phyloP scores from a whole-genome alignment of 805 yeast species.

The Myxozyma udenii region DNA sequence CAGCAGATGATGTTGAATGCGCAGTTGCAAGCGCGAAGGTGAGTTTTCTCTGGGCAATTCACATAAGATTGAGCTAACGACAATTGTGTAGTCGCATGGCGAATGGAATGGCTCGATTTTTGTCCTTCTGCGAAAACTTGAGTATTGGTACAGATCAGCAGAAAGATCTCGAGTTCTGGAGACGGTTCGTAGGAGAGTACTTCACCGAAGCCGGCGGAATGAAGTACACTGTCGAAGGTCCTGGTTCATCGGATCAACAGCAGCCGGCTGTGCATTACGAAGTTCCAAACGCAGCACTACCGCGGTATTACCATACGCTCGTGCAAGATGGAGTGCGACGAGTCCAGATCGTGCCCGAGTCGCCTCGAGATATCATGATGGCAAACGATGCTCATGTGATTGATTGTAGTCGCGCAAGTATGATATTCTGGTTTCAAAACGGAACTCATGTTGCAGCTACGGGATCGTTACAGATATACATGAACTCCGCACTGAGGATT shows the following conservation, averaged over 20 bases:
- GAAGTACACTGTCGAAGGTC: slow-evolving; percentile 45
- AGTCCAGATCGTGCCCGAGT: slow-evolving; percentile 47
- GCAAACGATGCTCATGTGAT: slow-evolving; percentile 54
- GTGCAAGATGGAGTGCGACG: slow-evolving; percentile 52
- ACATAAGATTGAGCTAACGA: slow-evolving; percentile 31
- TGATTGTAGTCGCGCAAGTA: slow-evolving; percentile 51
- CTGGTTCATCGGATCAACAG: too few relatives aligned
- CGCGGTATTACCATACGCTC: slow-evolving; percentile 55
- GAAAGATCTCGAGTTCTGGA: slow-evolving; percentile 51
- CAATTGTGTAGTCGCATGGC: slow-evolving; percentile 44
- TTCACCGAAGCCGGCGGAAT: slow-evolving; percentile 53
- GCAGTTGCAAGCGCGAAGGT: slow-evolving; percentile 10
- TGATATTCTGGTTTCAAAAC: slow-evolving; percentile 57
- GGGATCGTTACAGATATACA: slow-evolving; percentile 59
- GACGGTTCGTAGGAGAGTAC: slow-evolving; percentile 47
- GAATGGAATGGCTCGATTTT: slow-evolving; percentile 50
- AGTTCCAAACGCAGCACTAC: slow-evolving; percentile 61
- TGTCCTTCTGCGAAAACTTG: slow-evolving; percentile 50
- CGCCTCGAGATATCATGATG: slow-evolving; percentile 52
- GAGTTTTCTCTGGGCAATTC: not conserved
- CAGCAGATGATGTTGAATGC: slow-evolving; percentile 8
- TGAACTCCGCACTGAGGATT: slow-evolving; percentile 60
- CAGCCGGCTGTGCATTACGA: slow-evolving; percentile 67
- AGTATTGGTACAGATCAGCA: slow-evolving; percentile 46
- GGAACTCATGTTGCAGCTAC: slow-evolving; percentile 64